Evolutionary conservation across 2,329 filamentous ascomycete species (phyloP).

Genomic region (Emmonsia crescens): DNA sequence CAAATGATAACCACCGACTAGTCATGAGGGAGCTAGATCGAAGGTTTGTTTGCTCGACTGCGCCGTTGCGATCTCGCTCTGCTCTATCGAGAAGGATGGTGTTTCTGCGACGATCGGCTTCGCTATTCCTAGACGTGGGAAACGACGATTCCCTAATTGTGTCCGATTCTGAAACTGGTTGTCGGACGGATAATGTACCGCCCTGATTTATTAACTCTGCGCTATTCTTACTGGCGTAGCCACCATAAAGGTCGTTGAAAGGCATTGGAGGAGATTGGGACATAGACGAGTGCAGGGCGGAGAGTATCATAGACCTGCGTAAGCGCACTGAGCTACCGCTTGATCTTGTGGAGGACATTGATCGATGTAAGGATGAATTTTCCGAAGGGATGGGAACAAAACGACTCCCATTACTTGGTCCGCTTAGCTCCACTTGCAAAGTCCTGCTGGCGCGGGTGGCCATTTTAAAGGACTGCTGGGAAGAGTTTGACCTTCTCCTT

Average conservation of each 20-base stretch:
- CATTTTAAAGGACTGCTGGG: conserved; percentile 23
- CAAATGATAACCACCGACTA: conserved; percentile 41
- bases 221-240: conserved; percentile 24
- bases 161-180: conserved; percentile 18
- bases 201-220: conserved; percentile 15
- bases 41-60: conserved; percentile 35
- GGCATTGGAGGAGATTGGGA: conserved; percentile 43
- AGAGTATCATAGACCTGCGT: conserved; percentile 42
- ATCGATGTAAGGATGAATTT: conserved; percentile 16
- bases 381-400: conserved; percentile 14
- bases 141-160: conserved; percentile 9
- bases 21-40: conserved; percentile 42
- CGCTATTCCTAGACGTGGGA: conserved; percentile 13
- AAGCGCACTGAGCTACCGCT: conserved; percentile 30
- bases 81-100: conserved; percentile 29
- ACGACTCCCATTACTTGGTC: conserved; percentile 3
- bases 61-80: conserved; percentile 31
- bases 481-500: conserved; percentile 13
- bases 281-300: conserved; percentile 39
- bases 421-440: conserved; percentile 27
- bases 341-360: conserved; percentile 18
- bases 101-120: conserved; percentile 24
- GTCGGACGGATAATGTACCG: conserved; percentile 13
- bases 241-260: conserved; percentile 42
- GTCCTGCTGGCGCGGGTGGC: conserved; percentile 30